Evolutionary conservation across 345 rosid species (phyloP).

Genomic region (Isatis tinctoria): DNA sequence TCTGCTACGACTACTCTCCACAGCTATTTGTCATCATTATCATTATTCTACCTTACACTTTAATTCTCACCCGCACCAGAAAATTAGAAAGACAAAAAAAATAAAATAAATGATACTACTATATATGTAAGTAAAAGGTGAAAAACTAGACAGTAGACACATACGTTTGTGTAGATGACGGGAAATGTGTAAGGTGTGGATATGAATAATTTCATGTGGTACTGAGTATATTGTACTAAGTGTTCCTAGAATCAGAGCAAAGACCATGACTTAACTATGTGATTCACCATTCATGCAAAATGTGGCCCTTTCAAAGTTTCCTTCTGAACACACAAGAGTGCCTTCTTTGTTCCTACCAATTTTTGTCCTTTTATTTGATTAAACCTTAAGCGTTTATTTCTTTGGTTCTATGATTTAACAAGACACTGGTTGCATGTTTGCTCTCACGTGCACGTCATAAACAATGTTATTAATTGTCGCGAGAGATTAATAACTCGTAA

Average conservation of each 20-base stretch:
- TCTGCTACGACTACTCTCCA: slow-evolving; percentile 3
- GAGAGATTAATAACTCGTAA: background rate
- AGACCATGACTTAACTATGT: slow-evolving; percentile 18
- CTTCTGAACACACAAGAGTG: slow-evolving; percentile 16
- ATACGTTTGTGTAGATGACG: slow-evolving; percentile 15
- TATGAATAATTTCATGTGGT: slow-evolving; percentile 20
- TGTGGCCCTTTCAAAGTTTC: slow-evolving; percentile 20
- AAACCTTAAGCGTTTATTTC: background rate
- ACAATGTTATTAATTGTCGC: slow-evolving; percentile 6
- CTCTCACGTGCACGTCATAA: background rate
- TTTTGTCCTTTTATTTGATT: slow-evolving; percentile 8
- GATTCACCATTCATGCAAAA: background rate
- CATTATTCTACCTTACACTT: slow-evolving; percentile 12
- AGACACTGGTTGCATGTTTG: slow-evolving; percentile 9
- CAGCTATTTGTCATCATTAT: slow-evolving; percentile 27
- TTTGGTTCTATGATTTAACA: slow-evolving; percentile 14
- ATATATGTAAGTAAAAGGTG: background rate
- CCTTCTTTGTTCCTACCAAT: slow-evolving; percentile 13
- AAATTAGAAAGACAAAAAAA: background rate
- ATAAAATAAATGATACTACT: background rate
- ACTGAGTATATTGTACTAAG: slow-evolving; percentile 20
- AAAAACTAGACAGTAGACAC: background rate
- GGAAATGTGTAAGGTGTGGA: slow-evolving; percentile 17
- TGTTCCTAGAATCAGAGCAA: slow-evolving; percentile 21
- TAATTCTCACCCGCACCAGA: background rate